Evolutionary conservation across 345 rosid species (phyloP).

Genomic region (Noccaea caerulescens): DNA sequence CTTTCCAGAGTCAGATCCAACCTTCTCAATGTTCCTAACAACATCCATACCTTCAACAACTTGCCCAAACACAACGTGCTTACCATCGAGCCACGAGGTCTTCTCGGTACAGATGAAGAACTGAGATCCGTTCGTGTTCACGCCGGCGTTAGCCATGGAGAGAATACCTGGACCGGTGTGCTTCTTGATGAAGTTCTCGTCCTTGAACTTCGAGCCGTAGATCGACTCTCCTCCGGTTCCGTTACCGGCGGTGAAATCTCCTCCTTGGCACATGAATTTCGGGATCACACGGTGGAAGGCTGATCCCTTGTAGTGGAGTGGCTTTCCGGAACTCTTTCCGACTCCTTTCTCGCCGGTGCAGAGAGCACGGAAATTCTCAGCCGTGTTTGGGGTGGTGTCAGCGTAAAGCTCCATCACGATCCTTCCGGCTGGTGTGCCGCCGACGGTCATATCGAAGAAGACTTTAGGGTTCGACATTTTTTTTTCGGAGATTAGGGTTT

Average conservation of each 20-base stretch:
- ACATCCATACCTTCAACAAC: constrained; percentile 63
- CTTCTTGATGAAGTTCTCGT: constrained; percentile 67
- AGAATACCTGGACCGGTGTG: constrained; percentile 67
- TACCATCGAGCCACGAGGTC: constrained; percentile 67
- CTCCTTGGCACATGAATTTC: constrained; percentile 74
- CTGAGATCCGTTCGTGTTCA: constrained; percentile 64
- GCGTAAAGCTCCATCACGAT: constrained; percentile 66
- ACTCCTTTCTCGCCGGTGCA: constrained; percentile 67
- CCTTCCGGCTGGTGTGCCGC: constrained; percentile 47
- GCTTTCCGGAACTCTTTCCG: constrained; percentile 54
- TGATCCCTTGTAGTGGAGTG: constrained; percentile 71
- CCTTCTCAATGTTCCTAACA: constrained; percentile 55
- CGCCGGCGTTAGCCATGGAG: constrained; percentile 74
- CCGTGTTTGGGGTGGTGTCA: constrained; percentile 52
- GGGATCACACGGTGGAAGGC: constrained; percentile 73
- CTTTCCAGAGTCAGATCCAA: constrained; percentile 56
- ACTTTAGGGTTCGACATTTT: constrained; percentile 54
- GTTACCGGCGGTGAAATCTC: constrained; percentile 66
- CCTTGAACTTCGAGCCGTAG: constrained; percentile 62
- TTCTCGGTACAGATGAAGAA: constrained; percentile 60
- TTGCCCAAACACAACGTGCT: constrained; percentile 72
- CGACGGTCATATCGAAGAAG: constrained; percentile 57
- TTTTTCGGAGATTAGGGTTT: constrained; percentile 39
- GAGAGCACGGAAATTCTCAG: constrained; percentile 72
- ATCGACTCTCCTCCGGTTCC: constrained; percentile 79